Percentiles rank a stretch among this genome's conserved stretches.
Evolutionary conservation across 1,139 yeast species (phyloP).

Genomic region (Geotrichum europaeum): DNA sequence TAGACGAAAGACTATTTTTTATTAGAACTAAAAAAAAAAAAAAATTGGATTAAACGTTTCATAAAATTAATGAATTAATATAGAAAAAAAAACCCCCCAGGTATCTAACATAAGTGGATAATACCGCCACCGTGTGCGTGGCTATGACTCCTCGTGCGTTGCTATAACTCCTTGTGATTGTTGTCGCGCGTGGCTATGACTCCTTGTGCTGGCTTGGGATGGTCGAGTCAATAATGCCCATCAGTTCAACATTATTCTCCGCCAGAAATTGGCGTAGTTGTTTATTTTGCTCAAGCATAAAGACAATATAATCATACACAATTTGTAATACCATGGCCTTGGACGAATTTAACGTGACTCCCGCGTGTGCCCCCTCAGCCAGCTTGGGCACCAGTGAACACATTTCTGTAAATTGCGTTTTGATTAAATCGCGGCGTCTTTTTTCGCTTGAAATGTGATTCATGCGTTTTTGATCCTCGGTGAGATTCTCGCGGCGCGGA

Average conservation of each 20-base stretch:
- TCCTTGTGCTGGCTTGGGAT: background rate
- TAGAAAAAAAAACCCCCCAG: no score
- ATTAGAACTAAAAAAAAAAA: no score
- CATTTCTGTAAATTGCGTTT: conserved; percentile 39
- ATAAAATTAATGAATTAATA: no score
- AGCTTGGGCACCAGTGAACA: conserved; percentile 36
- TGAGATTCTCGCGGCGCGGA: conserved; percentile 41
- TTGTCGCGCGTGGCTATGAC: no score
- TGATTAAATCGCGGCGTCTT: conserved; percentile 65
- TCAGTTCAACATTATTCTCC: background rate
- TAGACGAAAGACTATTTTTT: no score
- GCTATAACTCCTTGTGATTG: no score
- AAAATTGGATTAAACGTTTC: no score
- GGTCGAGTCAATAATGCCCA: conserved; percentile 12
- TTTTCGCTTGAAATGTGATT: conserved; percentile 76
- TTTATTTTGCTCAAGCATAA: conserved; percentile 25
- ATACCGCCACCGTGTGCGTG: no score
- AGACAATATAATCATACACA: conserved; percentile 30
- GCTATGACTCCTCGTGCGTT: no score
- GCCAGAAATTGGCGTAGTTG: conserved; percentile 3
- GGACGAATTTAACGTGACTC: conserved; percentile 23
- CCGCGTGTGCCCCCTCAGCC: conserved; percentile 7
- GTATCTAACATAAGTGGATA: no score
- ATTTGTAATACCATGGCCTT: conserved; percentile 37
- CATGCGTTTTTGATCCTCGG: conserved; percentile 61